Evolutionary conservation across 352 stramenopile species (phyloP).

Genomic region (Pythium volutum): DNA sequence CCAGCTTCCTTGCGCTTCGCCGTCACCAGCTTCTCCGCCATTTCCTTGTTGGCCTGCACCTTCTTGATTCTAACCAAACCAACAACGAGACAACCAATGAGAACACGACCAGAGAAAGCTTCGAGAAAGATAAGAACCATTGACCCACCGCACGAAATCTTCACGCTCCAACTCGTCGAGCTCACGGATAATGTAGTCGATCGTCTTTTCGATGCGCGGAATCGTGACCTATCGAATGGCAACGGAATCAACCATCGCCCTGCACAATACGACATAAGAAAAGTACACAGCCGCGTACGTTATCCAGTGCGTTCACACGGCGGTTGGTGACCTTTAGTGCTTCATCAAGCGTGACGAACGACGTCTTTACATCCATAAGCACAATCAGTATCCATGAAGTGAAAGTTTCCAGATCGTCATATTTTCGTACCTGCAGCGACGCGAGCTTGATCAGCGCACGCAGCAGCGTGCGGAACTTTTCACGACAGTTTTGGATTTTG

Average conservation of each 20-base stretch:
- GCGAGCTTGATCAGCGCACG: conserved; percentile 86
- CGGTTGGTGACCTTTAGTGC: conserved; percentile 98
- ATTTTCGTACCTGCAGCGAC: conserved; percentile 60
- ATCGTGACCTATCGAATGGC: conserved; percentile 90
- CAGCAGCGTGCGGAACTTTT: conserved; percentile 86
- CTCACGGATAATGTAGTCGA: conserved; percentile 97
- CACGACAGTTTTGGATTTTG: conserved; percentile 95
- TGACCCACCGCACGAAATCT: conserved; percentile 80
- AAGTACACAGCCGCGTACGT: conserved; percentile 43
- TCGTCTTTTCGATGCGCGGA: conserved; percentile 95
- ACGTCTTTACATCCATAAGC: conserved; percentile 81
- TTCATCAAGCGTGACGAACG: conserved; percentile 98
- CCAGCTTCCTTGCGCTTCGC: conserved; percentile 53
- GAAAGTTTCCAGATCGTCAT: neutral
- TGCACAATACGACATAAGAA: neutral
- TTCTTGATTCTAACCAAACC: conserved; percentile 92
- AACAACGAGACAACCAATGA: neutral
- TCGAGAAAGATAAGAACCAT: neutral
- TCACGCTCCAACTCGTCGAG: conserved; percentile 99
- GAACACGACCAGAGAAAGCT: neutral
- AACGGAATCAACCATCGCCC: neutral
- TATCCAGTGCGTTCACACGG: conserved; percentile 99
- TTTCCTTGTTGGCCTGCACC: conserved; percentile 97
- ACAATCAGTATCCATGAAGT: neutral
- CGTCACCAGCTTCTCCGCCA: conserved; percentile 70